Evolutionary conservation across 2,329 filamentous ascomycete genomes (phyloP), one percentile per base, ranked within the genome.

Genomic region (Akanthomyces dipterigenus): DNA sequence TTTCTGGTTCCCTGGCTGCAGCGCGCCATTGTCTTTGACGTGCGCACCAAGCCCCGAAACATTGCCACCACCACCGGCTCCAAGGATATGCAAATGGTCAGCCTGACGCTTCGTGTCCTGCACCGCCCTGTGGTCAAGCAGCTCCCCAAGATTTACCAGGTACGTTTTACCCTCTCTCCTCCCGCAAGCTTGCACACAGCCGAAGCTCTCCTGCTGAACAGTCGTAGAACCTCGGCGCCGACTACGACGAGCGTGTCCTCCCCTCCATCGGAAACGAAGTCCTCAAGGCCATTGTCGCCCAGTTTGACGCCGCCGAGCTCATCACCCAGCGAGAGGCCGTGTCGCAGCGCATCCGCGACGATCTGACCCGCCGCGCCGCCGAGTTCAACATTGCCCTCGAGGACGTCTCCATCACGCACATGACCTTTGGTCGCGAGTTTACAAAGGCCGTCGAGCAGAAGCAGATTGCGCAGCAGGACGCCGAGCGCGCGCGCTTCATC

Each of bases 81-180:
- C 84, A 99, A 99, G 86, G 95, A 99, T 80, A 78, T 99, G 82
- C 95, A 99, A 82, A 99, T 99, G 95, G 95, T 99, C 72, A 97
- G 92, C 83, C 84, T 99, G 82, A 99, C 95, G 59, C 83, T 99
- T 74, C 86, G 95, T 77, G 95, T 99, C 66, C 78, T 99, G 76
- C 93, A 98, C 79, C 85, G 96, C 69, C 95, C 96, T 6, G 93
- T 96, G 62, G 93, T 99, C 70, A 87, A 91, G 81, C 86, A 88
- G 70, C 81, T 99, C 72, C 96, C 95, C 63, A 96, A 93, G 81
- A 99, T 99, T 72, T 99, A 99, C 82, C 95, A 98, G 86, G 93
- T 97, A 78, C 63, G 68, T 45, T 20, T n/a, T 11, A n/a, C 34
- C 43, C 18, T 8, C 45, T 12, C 28, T n/a, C 31, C n/a, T 28